These are phyloP conservation scores for Naganishia sp. DNA, from an alignment of 1,284 basidiomycete species.

Conservation along the genomic window DNA sequence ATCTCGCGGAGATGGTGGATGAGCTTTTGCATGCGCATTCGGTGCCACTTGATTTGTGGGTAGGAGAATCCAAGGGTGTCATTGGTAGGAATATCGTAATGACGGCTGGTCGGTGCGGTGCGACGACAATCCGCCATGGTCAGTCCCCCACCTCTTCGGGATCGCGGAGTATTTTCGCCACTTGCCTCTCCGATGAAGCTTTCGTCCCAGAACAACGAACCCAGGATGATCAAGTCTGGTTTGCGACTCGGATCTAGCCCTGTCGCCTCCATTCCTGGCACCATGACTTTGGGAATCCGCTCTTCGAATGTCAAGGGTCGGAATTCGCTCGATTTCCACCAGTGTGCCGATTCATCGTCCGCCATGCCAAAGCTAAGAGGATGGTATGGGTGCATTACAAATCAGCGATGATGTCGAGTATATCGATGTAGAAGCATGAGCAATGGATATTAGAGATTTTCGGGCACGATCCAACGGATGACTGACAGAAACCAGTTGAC, in stretches of 20 bases:
- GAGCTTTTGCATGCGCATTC: constrained; percentile 33
- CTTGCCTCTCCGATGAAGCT: constrained; percentile 31
- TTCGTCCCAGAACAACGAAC: constrained; percentile 39
- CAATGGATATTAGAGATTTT: too few relatives aligned
- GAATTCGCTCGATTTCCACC: constrained; percentile 30
- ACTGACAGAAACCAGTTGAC: constrained; percentile 40
- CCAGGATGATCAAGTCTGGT: constrained; percentile 34
- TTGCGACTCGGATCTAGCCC: constrained; percentile 26
- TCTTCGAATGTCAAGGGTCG: constrained; percentile 35
- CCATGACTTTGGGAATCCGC: constrained; percentile 33
- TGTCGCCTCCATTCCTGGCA: constrained; percentile 32
- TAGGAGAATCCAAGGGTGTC: constrained; percentile 34
- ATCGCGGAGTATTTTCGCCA: background rate
- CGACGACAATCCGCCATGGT: background rate
- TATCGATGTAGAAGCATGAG: background rate
- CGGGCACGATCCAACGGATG: background rate
- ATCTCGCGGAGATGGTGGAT: constrained; percentile 28
- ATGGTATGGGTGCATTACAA: background rate
- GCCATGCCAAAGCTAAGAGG: constrained; percentile 36
- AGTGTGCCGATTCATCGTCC: constrained; percentile 35
- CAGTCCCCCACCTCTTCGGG: background rate
- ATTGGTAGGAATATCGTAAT: constrained; percentile 12
- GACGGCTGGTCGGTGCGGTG: constrained; percentile 1
- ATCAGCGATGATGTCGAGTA: too few relatives aligned
- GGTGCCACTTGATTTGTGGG: constrained; percentile 38